Evolutionary conservation across 2,329 filamentous ascomycete genomes (phyloP), one percentile per base, ranked within the genome.

Genomic region (Ophiostoma tasmaniense): DNA sequence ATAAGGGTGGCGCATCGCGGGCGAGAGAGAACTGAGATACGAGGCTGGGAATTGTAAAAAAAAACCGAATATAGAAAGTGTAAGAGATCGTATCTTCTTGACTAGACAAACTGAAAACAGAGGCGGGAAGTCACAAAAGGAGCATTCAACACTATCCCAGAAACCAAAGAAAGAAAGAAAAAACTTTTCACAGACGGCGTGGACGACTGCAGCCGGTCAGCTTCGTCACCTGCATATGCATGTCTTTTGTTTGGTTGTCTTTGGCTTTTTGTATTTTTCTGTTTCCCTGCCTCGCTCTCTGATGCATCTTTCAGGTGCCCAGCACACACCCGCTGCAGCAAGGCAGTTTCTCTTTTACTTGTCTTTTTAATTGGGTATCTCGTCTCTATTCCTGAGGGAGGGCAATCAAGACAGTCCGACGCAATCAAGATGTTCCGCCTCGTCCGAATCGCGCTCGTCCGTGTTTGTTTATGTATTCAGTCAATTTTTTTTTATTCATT

Each of bases 261-360:
- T 22, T 68, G 28, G 20, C n/a, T 35, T 8, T 66, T 30, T 62
- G 37, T 64, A 37, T 66, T 66, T 66, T 37, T 37, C 61, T 10
- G 20, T 20, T 64, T 35, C 61, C 61, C 61, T 64, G 61, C 61
- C 61, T 66, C 37, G 25, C 59, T 28, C 64, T 37, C 22, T 10
- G 39, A 68, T 55, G 39, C 61, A 68, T 28, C 61, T 67, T 62
- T 65, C 64, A 65, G 55, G 55, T 61, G 55, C 55, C 55, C 55
- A 61, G 55, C 25, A 33, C 25, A 61, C 55, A 61, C 55, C 65
- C 50, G 13, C 39, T 61, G 13, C 55, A 61, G 55, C 55, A 61
- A 61, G 55, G 55, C 55, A 11, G 55, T 30, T 20, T 37, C 30
- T 33, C 8, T 4, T 33, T 33, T 33, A 33, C 33, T 33, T 33